These are phyloP conservation scores for Entomortierella beljakovae DNA, from an alignment of 192 early-diverging fungal genomes.

Conservation along the genomic window DNA sequence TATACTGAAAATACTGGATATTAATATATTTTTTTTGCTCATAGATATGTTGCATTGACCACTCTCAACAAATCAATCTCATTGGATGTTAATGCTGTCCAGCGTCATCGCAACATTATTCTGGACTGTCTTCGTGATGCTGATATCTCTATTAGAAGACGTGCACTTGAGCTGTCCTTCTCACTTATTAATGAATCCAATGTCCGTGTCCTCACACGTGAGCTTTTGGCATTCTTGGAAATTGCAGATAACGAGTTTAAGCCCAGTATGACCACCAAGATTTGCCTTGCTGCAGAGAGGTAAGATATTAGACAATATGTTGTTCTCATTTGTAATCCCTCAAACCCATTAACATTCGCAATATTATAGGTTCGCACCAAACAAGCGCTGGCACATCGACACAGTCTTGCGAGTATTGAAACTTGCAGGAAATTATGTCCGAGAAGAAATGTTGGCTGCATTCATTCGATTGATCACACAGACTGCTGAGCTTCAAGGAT, in stretches of 20 bases:
- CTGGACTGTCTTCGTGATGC: constrained; percentile 94
- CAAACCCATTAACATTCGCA: not conserved
- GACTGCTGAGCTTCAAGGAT: constrained; percentile 83
- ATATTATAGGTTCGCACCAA: constrained; percentile 80
- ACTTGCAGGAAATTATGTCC: constrained; percentile 76
- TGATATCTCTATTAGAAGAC: constrained; percentile 96
- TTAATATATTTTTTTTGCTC: not conserved
- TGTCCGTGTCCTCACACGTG: constrained; percentile 91
- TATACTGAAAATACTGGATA: not conserved
- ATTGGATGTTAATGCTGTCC: constrained; percentile 93
- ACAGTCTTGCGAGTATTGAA: constrained; percentile 91
- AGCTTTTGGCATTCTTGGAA: constrained; percentile 94
- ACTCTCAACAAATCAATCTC: constrained; percentile 92
- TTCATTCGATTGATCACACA: constrained; percentile 93
- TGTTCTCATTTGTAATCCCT: too few species aligned
- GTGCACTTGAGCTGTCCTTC: constrained; percentile 96
- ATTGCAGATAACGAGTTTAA: constrained; percentile 91
- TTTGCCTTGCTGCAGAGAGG: constrained; percentile 92
- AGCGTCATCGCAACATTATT: constrained; percentile 97
- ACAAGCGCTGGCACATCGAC: constrained; percentile 97
- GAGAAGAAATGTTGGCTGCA: constrained; percentile 82
- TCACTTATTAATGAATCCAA: constrained; percentile 95
- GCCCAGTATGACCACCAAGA: constrained; percentile 89
- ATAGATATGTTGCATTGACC: constrained; percentile 96
- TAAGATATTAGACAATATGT: constrained; percentile 17